Percentiles rank a stretch among this genome's conserved stretches.
Evolutionary conservation across 2,329 filamentous ascomycete species (phyloP).

Genomic region (Fusarium setosum): DNA sequence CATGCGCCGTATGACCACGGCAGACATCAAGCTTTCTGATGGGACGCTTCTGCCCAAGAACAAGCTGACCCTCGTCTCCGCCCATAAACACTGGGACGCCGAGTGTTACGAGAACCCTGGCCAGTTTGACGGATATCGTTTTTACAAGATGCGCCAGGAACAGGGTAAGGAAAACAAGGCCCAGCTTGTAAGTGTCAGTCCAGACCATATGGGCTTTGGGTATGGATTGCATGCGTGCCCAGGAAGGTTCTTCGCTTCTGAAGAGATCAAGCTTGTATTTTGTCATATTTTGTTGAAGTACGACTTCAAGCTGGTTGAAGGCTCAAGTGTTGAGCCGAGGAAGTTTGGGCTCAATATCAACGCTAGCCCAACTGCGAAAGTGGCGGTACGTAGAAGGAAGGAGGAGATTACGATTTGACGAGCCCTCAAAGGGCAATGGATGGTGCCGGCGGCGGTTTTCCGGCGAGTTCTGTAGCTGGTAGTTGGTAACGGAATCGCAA

Average conservation of each 20-base stretch:
- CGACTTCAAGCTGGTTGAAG: background rate
- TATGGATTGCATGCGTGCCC: slow-evolving; percentile 1
- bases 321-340: background rate
- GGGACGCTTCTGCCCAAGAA: background rate
- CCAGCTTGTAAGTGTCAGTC: background rate
- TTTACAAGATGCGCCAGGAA: slow-evolving; percentile 6
- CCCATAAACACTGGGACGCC: background rate
- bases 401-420: background rate
- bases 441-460: too few relatives aligned
- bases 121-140: slow-evolving; percentile 4
- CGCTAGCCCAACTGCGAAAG: background rate
- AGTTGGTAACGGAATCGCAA: too few relatives aligned
- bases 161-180: background rate
- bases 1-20: background rate
- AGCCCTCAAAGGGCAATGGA: too few relatives aligned
- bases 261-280: slow-evolving; percentile 2
- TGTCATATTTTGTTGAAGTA: background rate
- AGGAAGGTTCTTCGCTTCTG: slow-evolving; percentile 1
- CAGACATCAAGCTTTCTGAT: background rate
- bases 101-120: slow-evolving; percentile 5
- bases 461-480: too few relatives aligned
- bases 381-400: background rate
- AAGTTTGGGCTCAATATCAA: background rate
- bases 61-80: background rate
- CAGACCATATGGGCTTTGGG: slow-evolving; percentile 2